phyloP scores from a whole-genome alignment of 805 yeast species.

The Candida vartiovaarae region DNA sequence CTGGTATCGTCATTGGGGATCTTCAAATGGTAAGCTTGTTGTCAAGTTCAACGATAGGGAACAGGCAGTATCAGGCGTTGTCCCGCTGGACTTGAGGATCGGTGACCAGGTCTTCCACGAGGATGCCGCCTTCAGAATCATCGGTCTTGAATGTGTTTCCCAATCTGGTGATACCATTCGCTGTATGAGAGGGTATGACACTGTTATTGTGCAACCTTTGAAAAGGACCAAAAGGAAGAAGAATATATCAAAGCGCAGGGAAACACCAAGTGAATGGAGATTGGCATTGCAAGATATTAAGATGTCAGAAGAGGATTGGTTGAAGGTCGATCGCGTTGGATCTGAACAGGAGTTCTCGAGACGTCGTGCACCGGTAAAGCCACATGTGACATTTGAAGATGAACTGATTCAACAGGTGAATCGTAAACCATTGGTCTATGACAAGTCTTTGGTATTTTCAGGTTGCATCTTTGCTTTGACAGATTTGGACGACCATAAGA shows the following conservation, averaged over 20 bases:
- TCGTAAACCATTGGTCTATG: background rate
- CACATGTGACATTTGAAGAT: constrained; percentile 8
- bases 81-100: constrained; percentile 44
- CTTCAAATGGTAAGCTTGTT: constrained; percentile 23
- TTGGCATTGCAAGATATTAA: constrained; percentile 26
- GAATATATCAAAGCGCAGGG: constrained; percentile 9
- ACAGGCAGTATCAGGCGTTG: constrained; percentile 21
- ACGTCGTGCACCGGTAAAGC: constrained; percentile 7
- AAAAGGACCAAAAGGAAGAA: constrained; percentile 12
- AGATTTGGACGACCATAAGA: constrained; percentile 26
- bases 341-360: constrained; percentile 10
- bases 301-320: constrained; percentile 29
- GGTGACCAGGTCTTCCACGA: constrained; percentile 45
- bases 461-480: constrained; percentile 35
- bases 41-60: constrained; percentile 36
- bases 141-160: constrained; percentile 34
- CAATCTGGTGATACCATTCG: constrained; percentile 25
- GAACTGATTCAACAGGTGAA: constrained; percentile 1
- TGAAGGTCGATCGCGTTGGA: constrained; percentile 26
- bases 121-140: constrained; percentile 33
- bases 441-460: constrained; percentile 4
- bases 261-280: constrained; percentile 7
- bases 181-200: constrained; percentile 59
- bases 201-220: constrained; percentile 31
- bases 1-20: constrained; percentile 35